These are phyloP conservation scores for Arthroderma sp. DNA, from an alignment of 2,329 filamentous ascomycete species.

Conservation along the genomic window DNA sequence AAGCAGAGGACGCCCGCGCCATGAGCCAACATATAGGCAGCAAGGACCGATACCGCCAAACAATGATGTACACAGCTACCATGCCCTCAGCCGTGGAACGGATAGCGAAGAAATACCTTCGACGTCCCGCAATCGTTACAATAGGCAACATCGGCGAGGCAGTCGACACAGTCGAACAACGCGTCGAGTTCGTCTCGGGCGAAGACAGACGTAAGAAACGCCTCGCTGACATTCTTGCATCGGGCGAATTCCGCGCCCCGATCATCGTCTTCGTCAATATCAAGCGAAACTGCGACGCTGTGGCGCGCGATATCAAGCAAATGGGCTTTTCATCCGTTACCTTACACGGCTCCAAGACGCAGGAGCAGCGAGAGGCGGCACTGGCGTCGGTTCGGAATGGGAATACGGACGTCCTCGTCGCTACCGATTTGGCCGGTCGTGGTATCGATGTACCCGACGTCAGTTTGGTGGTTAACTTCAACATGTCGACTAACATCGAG, in stretches of 20 bases:
- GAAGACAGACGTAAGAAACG: conserved; percentile 97
- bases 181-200: conserved; percentile 77
- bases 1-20: conserved; percentile 70
- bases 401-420: conserved; percentile 74
- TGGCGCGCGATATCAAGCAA: conserved; percentile 84
- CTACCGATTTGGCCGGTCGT: conserved; percentile 86
- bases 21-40: conserved; percentile 70
- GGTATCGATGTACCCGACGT: conserved; percentile 98
- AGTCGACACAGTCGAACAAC: conserved; percentile 94
- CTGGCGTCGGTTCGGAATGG: conserved; percentile 72
- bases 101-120: conserved; percentile 93
- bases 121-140: conserved; percentile 81
- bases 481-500: conserved; percentile 90
- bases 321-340: conserved; percentile 88
- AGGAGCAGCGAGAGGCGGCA: conserved; percentile 92
- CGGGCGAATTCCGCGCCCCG: conserved; percentile 66
- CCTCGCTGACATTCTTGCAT: conserved; percentile 75
- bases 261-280: conserved; percentile 99
- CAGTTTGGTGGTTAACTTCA: conserved; percentile 92
- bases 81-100: conserved; percentile 89
- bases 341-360: conserved; percentile 88
- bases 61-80: conserved; percentile 99
- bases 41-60: conserved; percentile 77
- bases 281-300: conserved; percentile 94
- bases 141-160: conserved; percentile 93